Conservation (phyloP, 2,329 filamentous ascomycete species). For the Fusarium cyanostomum region DNA sequence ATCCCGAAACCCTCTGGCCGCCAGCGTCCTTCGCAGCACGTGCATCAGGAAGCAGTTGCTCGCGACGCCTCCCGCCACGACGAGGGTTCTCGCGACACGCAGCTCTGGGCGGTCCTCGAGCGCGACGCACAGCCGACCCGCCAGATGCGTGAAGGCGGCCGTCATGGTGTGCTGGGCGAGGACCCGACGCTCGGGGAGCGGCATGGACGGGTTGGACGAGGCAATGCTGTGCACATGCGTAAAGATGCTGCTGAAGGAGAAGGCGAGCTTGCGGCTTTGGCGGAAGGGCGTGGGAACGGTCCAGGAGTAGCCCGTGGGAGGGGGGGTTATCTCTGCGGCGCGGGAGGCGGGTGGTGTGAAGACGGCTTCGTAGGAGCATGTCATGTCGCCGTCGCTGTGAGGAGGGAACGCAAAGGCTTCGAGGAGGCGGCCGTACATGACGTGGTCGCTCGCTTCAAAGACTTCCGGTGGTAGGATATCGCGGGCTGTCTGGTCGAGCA, state of each 20-base stretch:
- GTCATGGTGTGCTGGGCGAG: constrained; percentile 81
- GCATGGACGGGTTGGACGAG: constrained; percentile 53
- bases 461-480: constrained; percentile 72
- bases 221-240: constrained; percentile 60
- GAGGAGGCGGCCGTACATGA: constrained; percentile 83
- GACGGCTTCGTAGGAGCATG: constrained; percentile 46
- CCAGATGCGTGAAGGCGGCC: constrained; percentile 87
- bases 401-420: constrained; percentile 80
- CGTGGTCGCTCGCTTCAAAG: constrained; percentile 64
- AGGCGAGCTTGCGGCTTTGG: constrained; percentile 66
- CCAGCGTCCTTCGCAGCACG: constrained; percentile 67
- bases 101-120: constrained; percentile 55
- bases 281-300: constrained; percentile 72
- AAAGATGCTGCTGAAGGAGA: constrained; percentile 77
- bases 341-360: constrained; percentile 69
- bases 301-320: constrained; percentile 64
- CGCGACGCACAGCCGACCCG: constrained; percentile 75
- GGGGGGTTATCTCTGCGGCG: constrained; percentile 63
- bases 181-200: constrained; percentile 68
- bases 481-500: constrained; percentile 87
- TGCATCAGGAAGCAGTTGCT: constrained; percentile 81
- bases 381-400: constrained; percentile 2
- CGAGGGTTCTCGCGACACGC: constrained; percentile 67
- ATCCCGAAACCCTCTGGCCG: constrained; percentile 70
- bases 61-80: constrained; percentile 91